Evolutionary conservation across 208 protist genomes (phyloP).

Genomic region (Kentomonas sorsogonicus): DNA sequence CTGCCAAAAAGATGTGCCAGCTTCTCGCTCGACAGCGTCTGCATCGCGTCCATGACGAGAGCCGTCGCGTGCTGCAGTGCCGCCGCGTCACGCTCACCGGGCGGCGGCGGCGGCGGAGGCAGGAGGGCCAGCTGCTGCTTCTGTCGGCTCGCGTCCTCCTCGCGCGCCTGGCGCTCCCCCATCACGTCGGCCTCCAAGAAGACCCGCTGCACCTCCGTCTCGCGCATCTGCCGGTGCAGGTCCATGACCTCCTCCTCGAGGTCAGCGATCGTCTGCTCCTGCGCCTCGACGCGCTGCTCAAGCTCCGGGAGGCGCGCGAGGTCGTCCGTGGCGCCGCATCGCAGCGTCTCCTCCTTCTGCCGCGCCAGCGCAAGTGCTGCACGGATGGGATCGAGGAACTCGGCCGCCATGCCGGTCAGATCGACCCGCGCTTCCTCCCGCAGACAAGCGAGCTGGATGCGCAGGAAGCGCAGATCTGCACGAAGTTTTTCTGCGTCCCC

Average conservation of each 20-base stretch:
- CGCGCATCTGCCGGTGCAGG: constrained; percentile 29
- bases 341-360: not conserved
- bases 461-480: too few relatives aligned
- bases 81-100: constrained; percentile 33
- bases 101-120: too few relatives aligned
- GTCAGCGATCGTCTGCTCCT: constrained; percentile 5
- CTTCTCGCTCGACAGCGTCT: constrained; percentile 47
- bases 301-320: constrained; percentile 7
- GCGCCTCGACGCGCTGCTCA: not conserved
- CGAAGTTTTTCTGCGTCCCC: too few relatives aligned
- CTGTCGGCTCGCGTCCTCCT: not conserved
- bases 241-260: constrained; percentile 21
- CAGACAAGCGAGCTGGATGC: too few relatives aligned
- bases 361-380: not conserved
- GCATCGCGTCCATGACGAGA: constrained; percentile 52
- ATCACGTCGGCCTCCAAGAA: constrained; percentile 12
- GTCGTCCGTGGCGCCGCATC: constrained; percentile 8
- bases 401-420: too few relatives aligned
- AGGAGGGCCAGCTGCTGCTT: constrained; percentile 1
- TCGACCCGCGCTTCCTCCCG: too few relatives aligned
- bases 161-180: not conserved
- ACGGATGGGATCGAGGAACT: too few relatives aligned
- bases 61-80: constrained; percentile 51
- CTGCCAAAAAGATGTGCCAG: constrained; percentile 38
- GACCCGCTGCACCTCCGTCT: constrained; percentile 25